Percentiles rank a stretch among this genome's conserved stretches.
These are phyloP conservation scores for Apiospora hydei DNA, from an alignment of 2,329 filamentous ascomycete species.

Conservation along the genomic window DNA sequence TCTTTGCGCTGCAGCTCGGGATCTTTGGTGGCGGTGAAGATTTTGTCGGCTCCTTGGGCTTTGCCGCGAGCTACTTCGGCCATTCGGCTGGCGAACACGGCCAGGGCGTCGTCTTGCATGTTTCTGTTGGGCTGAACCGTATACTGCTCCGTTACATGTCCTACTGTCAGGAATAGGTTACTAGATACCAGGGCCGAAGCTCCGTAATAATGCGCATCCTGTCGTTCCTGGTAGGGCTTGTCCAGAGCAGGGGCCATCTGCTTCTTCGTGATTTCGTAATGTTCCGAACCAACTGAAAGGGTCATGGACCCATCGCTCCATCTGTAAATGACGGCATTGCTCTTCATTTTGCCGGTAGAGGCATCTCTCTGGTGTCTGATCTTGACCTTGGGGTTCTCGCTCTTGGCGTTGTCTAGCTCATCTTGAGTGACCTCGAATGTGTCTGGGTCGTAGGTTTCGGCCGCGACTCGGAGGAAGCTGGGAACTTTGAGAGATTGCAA, in stretches of 20 bases:
- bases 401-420: slow-evolving; percentile 59
- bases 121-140: slow-evolving; percentile 72
- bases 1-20: slow-evolving; percentile 78
- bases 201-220: slow-evolving; percentile 80
- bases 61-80: slow-evolving; percentile 67
- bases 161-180: slow-evolving; percentile 74
- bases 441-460: slow-evolving; percentile 70
- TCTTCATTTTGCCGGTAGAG: slow-evolving; percentile 71
- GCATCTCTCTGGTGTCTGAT: slow-evolving; percentile 74
- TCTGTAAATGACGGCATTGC: slow-evolving; percentile 76
- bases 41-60: slow-evolving; percentile 64
- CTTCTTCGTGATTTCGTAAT: slow-evolving; percentile 78
- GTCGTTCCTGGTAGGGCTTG: slow-evolving; percentile 69
- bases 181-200: slow-evolving; percentile 74
- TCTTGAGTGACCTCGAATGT: slow-evolving; percentile 68
- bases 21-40: slow-evolving; percentile 75
- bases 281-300: slow-evolving; percentile 75
- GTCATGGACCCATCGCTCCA: slow-evolving; percentile 85
- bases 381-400: slow-evolving; percentile 68
- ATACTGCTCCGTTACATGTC: slow-evolving; percentile 78
- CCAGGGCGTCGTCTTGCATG: slow-evolving; percentile 74
- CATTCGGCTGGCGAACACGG: slow-evolving; percentile 71
- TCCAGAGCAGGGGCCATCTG: slow-evolving; percentile 67
- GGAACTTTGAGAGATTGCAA: slow-evolving; percentile 76
- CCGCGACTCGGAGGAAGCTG: slow-evolving; percentile 74